Conservation (phyloP, 1,139 yeast genomes). For the Yamadazyma pseudoaaseri region DNA sequence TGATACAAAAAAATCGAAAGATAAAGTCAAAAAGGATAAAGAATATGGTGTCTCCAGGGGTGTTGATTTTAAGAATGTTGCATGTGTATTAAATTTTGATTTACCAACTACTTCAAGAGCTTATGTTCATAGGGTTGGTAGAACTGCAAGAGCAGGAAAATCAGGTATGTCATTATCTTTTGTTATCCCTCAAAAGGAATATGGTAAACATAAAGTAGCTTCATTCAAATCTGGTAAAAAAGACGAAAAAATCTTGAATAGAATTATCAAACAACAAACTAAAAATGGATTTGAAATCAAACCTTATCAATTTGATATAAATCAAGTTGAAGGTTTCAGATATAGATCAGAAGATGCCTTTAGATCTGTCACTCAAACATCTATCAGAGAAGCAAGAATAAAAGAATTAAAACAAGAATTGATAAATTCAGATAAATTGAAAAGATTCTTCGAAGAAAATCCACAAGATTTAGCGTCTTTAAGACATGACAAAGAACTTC, state of each 20-base stretch:
- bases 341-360: slow-evolving; percentile 97
- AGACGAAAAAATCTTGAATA: slow-evolving; percentile 80
- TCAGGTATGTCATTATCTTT: slow-evolving; percentile 94
- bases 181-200: slow-evolving; percentile 78
- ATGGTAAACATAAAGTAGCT: slow-evolving; percentile 88
- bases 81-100: slow-evolving; percentile 95
- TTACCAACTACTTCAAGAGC: slow-evolving; percentile 87
- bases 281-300: slow-evolving; percentile 69
- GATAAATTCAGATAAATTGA: slow-evolving; percentile 83
- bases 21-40: slow-evolving; percentile 49
- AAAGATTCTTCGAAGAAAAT: slow-evolving; percentile 94
- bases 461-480: slow-evolving; percentile 91
- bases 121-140: slow-evolving; percentile 91
- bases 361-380: slow-evolving; percentile 86
- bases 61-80: slow-evolving; percentile 93
- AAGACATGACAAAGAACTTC: slow-evolving; percentile 89
- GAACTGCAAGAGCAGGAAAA: slow-evolving; percentile 98
- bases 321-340: slow-evolving; percentile 92
- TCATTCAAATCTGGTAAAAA: slow-evolving; percentile 65
- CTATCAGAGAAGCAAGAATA: slow-evolving; percentile 91
- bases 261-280: slow-evolving; percentile 75
- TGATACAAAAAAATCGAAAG: slow-evolving; percentile 22
- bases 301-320: slow-evolving; percentile 90
- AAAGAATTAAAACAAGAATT: slow-evolving; percentile 88
- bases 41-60: slow-evolving; percentile 98